Conservation (phyloP, 1,139 yeast species). For the Kodamaea alishanica region DNA sequence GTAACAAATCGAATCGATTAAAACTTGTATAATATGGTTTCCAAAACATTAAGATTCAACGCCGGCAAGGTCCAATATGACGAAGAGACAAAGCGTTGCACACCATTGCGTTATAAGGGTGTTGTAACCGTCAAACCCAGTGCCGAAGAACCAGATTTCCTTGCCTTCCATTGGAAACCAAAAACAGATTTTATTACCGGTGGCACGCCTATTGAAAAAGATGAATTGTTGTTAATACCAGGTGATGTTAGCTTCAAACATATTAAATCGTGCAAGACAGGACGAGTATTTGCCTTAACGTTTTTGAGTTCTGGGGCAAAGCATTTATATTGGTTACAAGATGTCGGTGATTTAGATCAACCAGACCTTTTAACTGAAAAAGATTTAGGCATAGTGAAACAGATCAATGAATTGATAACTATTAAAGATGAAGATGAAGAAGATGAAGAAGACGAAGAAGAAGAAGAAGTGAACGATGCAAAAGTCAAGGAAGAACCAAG, state of each 20-base stretch:
- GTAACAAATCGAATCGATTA: too few relatives aligned
- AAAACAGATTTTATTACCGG: slow-evolving; percentile 25
- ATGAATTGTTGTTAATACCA: slow-evolving; percentile 79
- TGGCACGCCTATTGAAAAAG: slow-evolving; percentile 42
- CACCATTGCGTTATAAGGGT: slow-evolving; percentile 78
- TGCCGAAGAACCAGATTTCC: slow-evolving; percentile 49
- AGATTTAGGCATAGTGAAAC: slow-evolving; percentile 53
- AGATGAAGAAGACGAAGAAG: slow-evolving; percentile 39
- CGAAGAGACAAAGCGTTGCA: slow-evolving; percentile 64
- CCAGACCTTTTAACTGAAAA: slow-evolving; percentile 61
- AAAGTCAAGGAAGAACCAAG: slow-evolving; percentile 8
- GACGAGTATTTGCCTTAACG: slow-evolving; percentile 80
- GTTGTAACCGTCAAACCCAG: slow-evolving; percentile 61
- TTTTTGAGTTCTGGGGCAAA: slow-evolving; percentile 83
- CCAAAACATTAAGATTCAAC: slow-evolving; percentile 51
- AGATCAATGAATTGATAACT: slow-evolving; percentile 53
- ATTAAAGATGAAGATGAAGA: slow-evolving; percentile 43
- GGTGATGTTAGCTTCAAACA: slow-evolving; percentile 89
- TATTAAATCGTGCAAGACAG: slow-evolving; percentile 70
- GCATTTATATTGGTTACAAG: slow-evolving; percentile 89
- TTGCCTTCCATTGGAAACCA: slow-evolving; percentile 43
- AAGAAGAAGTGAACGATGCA: slow-evolving; percentile 13
- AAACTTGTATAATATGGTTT: slow-evolving; percentile 8
- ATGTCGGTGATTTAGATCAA: slow-evolving; percentile 60
- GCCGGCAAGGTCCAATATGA: slow-evolving; percentile 84